Evolutionary conservation across 352 stramenopile genomes (phyloP).

Genomic region (Phytophthora pini): DNA sequence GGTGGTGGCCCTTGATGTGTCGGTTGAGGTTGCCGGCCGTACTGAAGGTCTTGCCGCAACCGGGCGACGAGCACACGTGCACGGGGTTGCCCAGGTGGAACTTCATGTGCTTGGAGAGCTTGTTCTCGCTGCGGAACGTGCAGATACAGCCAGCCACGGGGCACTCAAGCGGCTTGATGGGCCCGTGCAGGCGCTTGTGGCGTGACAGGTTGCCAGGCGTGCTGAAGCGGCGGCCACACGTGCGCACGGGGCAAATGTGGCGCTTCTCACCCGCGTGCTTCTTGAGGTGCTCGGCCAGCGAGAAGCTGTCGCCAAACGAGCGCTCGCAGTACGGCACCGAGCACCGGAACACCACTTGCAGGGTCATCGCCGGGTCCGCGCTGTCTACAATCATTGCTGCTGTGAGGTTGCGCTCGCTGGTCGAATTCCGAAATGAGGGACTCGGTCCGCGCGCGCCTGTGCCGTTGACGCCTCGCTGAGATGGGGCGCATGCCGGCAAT

Average conservation of each 20-base stretch:
- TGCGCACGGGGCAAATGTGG: constrained; percentile 55
- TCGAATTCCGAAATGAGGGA: constrained; percentile 31
- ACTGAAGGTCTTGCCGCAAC: constrained; percentile 68
- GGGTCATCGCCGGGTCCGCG: constrained; percentile 1
- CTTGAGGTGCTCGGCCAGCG: constrained; percentile 57
- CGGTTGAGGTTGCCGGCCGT: constrained; percentile 66
- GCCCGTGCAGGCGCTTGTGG: constrained; percentile 65
- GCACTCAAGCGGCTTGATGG: constrained; percentile 56
- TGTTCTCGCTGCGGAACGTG: constrained; percentile 61
- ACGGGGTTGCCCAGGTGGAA: constrained; percentile 61
- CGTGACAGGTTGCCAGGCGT: constrained; percentile 66
- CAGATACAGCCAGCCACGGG: constrained; percentile 55
- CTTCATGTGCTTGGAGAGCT: constrained; percentile 73
- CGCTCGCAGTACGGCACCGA: constrained; percentile 46
- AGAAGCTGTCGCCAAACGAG: constrained; percentile 39
- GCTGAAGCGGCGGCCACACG: constrained; percentile 58
- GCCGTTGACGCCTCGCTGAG: constrained; percentile 29
- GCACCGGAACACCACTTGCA: constrained; percentile 34
- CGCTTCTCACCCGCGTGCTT: constrained; percentile 55
- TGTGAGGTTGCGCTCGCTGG: neutral
- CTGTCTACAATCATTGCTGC: constrained; percentile 11
- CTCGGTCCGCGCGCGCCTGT: neutral
- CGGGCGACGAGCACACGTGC: constrained; percentile 46
- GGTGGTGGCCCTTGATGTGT: constrained; percentile 66
- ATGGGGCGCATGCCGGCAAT: constrained; percentile 26